Conservation (phyloP, 2,329 filamentous ascomycete genomes). For the Triangularia verruculosa region DNA sequence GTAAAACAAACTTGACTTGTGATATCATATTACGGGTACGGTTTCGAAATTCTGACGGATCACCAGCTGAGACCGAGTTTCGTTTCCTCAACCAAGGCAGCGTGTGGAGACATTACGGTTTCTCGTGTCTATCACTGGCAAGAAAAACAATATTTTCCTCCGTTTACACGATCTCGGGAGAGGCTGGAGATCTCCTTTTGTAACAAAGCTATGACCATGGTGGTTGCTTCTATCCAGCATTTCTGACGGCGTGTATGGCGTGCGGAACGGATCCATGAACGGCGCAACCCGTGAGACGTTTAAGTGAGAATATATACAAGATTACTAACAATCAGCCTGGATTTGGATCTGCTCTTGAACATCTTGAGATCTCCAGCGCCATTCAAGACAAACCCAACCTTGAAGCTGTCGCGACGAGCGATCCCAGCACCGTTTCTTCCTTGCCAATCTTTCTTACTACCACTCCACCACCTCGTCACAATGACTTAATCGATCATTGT, state of each 20-base stretch:
- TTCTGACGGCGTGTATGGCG: no score
- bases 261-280: no score
- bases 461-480: background rate
- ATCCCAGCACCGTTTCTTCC: no score
- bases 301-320: no score
- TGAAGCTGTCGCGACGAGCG: background rate
- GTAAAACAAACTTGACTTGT: no score
- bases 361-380: no score
- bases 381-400: background rate
- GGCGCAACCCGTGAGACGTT: no score
- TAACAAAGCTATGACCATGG: no score
- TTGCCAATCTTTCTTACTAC: background rate
- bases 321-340: no score
- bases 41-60: background rate
- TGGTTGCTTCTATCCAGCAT: no score
- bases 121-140: background rate
- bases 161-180: background rate
- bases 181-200: no score
- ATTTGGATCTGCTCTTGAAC: no score
- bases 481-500: background rate
- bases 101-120: background rate
- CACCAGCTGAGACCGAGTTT: background rate
- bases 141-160: background rate
- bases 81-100: background rate
- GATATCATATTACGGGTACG: background rate